A percentile compares a stretch with the other conserved stretches of the same genome.
phyloP scores from a whole-genome alignment of 1,139 yeast species.

The Diutina scorzettiae region DNA sequence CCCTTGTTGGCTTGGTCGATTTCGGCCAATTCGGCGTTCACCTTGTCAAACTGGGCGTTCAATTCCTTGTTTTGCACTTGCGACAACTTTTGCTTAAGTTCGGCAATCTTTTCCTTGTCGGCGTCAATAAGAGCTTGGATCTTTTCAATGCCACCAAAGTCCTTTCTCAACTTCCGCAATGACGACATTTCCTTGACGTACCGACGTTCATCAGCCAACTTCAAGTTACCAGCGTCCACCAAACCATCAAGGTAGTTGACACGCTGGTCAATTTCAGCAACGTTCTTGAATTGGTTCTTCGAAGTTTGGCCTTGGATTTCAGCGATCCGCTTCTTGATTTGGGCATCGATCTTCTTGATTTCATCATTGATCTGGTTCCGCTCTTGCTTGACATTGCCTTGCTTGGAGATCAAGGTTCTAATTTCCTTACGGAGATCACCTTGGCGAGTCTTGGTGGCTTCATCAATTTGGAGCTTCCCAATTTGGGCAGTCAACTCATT shows the following conservation, averaged over 20 bases:
- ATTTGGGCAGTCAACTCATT: constrained; percentile 32
- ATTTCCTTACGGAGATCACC: constrained; percentile 56
- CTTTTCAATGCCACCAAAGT: constrained; percentile 61
- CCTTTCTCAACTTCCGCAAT: constrained; percentile 73
- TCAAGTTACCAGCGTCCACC: constrained; percentile 70
- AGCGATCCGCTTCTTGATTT: constrained; percentile 62
- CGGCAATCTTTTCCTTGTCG: constrained; percentile 67
- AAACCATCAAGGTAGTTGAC: constrained; percentile 58
- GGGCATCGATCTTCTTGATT: constrained; percentile 58
- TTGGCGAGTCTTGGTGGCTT: constrained; percentile 39
- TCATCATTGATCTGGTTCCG: constrained; percentile 61
- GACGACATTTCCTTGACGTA: constrained; percentile 75
- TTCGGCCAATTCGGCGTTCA: constrained; percentile 52
- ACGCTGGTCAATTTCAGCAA: constrained; percentile 69
- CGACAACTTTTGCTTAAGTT: constrained; percentile 58
- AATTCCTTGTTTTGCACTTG: constrained; percentile 53
- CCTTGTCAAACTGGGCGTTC: constrained; percentile 46
- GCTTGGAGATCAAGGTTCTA: constrained; percentile 50
- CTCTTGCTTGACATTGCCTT: constrained; percentile 58
- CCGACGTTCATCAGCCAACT: constrained; percentile 87
- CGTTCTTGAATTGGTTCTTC: constrained; percentile 58
- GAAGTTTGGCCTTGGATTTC: constrained; percentile 66
- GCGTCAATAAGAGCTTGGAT: constrained; percentile 71
- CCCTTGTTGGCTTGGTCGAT: constrained; percentile 50
- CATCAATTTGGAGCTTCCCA: constrained; percentile 27